Percentiles rank a stretch among this genome's conserved stretches.
Conservation (phyloP, 169 alveolate genomes). For the Eimeria tenella region DNA sequence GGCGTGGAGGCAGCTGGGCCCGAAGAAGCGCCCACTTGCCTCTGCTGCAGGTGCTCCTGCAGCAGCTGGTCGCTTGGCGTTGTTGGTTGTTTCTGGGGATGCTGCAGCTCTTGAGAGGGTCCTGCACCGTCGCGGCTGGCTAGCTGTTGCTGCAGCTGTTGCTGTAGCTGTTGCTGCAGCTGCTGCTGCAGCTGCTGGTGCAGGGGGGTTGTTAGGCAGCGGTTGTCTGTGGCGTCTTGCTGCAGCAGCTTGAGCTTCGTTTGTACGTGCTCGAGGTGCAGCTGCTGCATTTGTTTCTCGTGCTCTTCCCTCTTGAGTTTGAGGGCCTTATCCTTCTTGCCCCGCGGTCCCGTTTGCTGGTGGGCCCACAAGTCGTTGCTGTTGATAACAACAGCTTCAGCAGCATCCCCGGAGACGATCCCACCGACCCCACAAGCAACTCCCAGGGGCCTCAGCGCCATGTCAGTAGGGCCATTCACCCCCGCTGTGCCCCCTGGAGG, state of each 20-base stretch:
- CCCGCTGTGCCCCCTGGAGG: constrained; percentile 21
- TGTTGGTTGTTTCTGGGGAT: constrained; percentile 41
- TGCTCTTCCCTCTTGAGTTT: constrained; percentile 46
- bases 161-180: neutral
- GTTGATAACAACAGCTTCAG: constrained; percentile 85
- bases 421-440: neutral
- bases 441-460: neutral
- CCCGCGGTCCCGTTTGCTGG: constrained; percentile 31
- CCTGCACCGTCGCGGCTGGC: constrained; percentile 30
- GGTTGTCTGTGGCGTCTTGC: neutral
- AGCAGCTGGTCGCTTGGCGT: constrained; percentile 24
- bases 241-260: constrained; percentile 11
- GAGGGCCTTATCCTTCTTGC: constrained; percentile 76
- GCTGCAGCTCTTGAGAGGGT: constrained; percentile 37
- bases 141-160: neutral
- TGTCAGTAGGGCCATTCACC: neutral
- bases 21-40: neutral
- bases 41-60: constrained; percentile 41
- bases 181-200: constrained; percentile 43
- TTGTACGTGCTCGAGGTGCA: constrained; percentile 28
- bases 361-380: constrained; percentile 86
- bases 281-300: constrained; percentile 46
- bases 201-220: neutral
- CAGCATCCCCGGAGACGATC: constrained; percentile 28
- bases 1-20: neutral